Evolutionary conservation across 768 basidiomycete species (phyloP).

Genomic region (Hygrocybe coccinea): DNA sequence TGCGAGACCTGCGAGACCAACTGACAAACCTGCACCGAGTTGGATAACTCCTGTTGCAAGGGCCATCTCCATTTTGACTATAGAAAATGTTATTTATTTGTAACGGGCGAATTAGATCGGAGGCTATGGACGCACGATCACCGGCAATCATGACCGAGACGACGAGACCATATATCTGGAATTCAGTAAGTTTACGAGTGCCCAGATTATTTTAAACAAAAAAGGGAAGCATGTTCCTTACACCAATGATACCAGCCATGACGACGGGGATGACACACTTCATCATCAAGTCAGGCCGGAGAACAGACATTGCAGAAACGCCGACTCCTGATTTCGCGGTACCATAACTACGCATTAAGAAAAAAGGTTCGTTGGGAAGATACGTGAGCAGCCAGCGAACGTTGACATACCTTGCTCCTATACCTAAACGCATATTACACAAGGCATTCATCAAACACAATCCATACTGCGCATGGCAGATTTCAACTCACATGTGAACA

Average conservation of each 20-base stretch:
- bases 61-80: conserved; percentile 75
- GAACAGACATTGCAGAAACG: conserved; percentile 95
- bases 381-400: background rate
- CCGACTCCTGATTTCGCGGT: conserved; percentile 99
- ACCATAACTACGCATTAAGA: conserved; percentile 66
- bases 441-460: conserved; percentile 12
- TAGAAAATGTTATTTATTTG: background rate
- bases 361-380: background rate
- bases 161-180: conserved; percentile 93
- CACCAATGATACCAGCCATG: conserved; percentile 99
- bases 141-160: conserved; percentile 95
- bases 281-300: conserved; percentile 97
- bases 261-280: conserved; percentile 95
- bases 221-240: conserved; percentile 39
- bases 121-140: conserved; percentile 55
- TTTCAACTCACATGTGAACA: conserved; percentile 83
- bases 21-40: conserved; percentile 88
- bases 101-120: background rate
- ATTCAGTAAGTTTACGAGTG: no score
- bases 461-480: conserved; percentile 10
- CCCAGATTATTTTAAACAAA: no score
- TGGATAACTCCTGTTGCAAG: conserved; percentile 92
- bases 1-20: conserved; percentile 91
- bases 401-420: conserved; percentile 71
- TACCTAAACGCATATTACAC: conserved; percentile 45